Base-by-base conservation (phyloP, 139 green algal species). In the Tetraselmis chui region DNA sequence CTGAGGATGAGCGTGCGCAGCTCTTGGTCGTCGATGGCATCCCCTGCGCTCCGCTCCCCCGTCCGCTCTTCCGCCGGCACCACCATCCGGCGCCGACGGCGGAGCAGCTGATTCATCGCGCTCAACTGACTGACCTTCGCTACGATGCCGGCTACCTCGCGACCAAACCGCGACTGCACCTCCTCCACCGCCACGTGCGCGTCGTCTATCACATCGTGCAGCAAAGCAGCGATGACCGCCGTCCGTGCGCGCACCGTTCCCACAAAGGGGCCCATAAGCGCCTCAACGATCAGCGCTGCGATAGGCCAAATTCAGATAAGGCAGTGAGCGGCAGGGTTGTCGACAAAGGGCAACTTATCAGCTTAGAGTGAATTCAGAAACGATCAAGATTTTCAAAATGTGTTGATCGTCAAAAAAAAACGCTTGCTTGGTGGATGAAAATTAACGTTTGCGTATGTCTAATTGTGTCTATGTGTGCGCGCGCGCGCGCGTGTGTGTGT, bases 121-220 rank as follows among this genome's bases (percentile, higher is more conserved):
- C 85, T 93, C 23, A 98, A 89, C 82, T 94, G 92, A 30, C 85
- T 94, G 28, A 98, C 93, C 74, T 90, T 89, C 23, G 75, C 83
- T 30, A 98, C 95, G 80, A 98, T 94, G 30, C 32, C 84, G 24
- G 91, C 89, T 2, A 98, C 92, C 11, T 82, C 32, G 5, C 27
- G 25, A 18, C 82, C 86, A 81, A 89, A 91, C 31, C 86, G 25
- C 28, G 32, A 59, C 28, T 75, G 27, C n/a, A 89, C 32, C 31
- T 87, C 80, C 28, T 81, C 75, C 26, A 76, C 27, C 1, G 86
- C 87, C 1, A 90, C 86, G 1, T 83, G 30, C 0, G 94, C 96
- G 89, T 99, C 96, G 30, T 99, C 96, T 24, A 98, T n/a, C 0
- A 97, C 92, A 76, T 98, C 96, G 78, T 98, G 96, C 84, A 99